Evolutionary conservation across 768 basidiomycete species (phyloP), one percentile per base, ranked within the genome.

Genomic region (Steccherinum ochraceum): DNA sequence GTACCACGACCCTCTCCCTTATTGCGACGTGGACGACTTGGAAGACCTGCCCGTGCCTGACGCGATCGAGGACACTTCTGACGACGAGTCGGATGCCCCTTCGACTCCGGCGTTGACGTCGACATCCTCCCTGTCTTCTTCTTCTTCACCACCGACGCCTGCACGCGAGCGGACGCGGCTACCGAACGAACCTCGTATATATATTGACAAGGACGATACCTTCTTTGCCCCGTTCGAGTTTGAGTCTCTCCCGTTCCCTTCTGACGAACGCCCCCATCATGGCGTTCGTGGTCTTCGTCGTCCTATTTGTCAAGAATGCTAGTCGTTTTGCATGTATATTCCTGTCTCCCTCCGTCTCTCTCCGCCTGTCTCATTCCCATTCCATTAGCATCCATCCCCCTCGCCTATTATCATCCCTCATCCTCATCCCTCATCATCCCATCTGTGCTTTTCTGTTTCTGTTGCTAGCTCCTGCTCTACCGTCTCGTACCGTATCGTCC

Each of bases 1-100:
- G 53, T 71, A 68, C 70, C 71, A 77, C 63, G 76, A 80, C 62
- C 74, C 84, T 43, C 72, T 85, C 42, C 81, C 87, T 50, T 85
- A 83, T 58, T 77, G 75, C 61, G 73, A 80, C 53, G 62, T 65
- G 58, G 79, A 84, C 67, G 81, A 86, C 67, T 60, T 78, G 56
- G 85, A 85, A 59, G 84, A 84, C 61, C 73, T 81, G 25, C 71
- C 84, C 24, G 79, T 89, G 40, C 87, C 86, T 41, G 88, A 89
- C 61, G 81, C 86, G 40, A 86, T 89, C 74, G 87, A 89, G 65
- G 88, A 90, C 67, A 79, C 77, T 30, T 90, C 88, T 42, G 89
- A 90, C 69, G 88, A 90, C 70, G 89, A 89, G 72, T 88, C 87
- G 13, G 88, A 90, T 58, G 69, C 77, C 3, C 78, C 74, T 10